Evolutionary conservation across 495 filamentous ascomycete genomes (phyloP), one percentile per base, ranked within the genome.

Genomic region (Durotheca rogersii): DNA sequence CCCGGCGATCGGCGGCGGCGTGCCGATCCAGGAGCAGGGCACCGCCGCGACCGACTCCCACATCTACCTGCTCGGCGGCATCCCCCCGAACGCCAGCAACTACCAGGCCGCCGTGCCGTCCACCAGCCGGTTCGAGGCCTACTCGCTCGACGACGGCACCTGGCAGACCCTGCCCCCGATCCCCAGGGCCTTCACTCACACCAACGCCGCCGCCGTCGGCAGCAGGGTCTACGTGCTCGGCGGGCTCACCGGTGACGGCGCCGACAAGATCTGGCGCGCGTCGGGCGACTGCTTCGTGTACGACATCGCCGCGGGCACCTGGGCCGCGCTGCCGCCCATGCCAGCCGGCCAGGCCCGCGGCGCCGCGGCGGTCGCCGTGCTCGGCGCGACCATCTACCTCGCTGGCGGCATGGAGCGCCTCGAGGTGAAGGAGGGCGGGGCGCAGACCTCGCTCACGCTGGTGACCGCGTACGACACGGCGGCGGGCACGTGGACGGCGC

Each of bases 141-240:
- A 56, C n/a, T 56, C 40, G 9, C 20, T 56, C n/a, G 30, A 36
- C 9, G 16, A 23, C 1, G 46, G 65, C 12, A 63, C 32, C 2
- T 75, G 70, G 72, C 56, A 21, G 9, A 40, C 29, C n/a, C 50
- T 53, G 0, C 37, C 65, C 0, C 58, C 64, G 1, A 37, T 66
- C 1, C 71, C 71, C 0, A 41, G 41, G 3, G 30, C 54, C 0
- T 40, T 72, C 21, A 69, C 68, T 37, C 67, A 74, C 19, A 37
- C 54, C 44, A 72, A 74, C 41, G 58, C 39, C 14, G 70, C 59
- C 17, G 61, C 56, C 1, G 54, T 71, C 10, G 55, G 65, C 14
- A 66, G 59, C 10, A 72, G 71, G 47, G 56, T 74, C 41, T 72
- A 68, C 38, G 37, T 72, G 6, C 61, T 72, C 5, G 69, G 71